Conservation (phyloP, 345 rosid species). For the Gossypium australe region DNA sequence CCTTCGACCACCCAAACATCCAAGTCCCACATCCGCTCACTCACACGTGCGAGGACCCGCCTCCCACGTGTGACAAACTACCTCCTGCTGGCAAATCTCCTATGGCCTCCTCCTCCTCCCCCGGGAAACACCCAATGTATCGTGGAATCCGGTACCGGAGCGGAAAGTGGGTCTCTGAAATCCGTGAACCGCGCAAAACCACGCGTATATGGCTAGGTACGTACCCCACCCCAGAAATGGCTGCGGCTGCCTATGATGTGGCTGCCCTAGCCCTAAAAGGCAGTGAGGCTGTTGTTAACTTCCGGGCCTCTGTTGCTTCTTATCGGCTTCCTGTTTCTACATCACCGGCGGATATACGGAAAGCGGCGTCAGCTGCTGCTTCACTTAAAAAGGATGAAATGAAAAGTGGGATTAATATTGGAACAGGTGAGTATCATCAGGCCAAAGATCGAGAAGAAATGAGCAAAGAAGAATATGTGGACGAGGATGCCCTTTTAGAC, state of each 20-base stretch:
- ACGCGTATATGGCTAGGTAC: slow-evolving; percentile 95
- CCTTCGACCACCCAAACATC: slow-evolving; percentile 18
- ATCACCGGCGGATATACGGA: slow-evolving; percentile 55
- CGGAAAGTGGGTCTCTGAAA: slow-evolving; percentile 89
- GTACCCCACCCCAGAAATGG: slow-evolving; percentile 75
- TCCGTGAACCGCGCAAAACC: slow-evolving; percentile 84
- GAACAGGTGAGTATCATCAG: slow-evolving; percentile 9
- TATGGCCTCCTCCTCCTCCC: slow-evolving; percentile 20
- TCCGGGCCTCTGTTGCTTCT: slow-evolving; percentile 41
- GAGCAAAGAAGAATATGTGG: slow-evolving; percentile 40
- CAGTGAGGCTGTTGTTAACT: slow-evolving; percentile 55
- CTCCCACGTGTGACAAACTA: slow-evolving; percentile 10
- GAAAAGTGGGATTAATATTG: slow-evolving; percentile 1
- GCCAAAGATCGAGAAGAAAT: background rate
- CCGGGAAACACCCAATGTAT: slow-evolving; percentile 43
- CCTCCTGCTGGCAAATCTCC: slow-evolving; percentile 5
- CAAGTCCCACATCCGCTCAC: slow-evolving; percentile 14
- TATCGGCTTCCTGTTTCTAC: slow-evolving; percentile 62
- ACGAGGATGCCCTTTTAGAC: slow-evolving; percentile 71
- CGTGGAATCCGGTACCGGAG: slow-evolving; percentile 75
- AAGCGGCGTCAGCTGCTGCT: slow-evolving; percentile 64
- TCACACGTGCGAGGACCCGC: slow-evolving; percentile 20
- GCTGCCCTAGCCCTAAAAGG: slow-evolving; percentile 84
- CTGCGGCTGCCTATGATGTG: slow-evolving; percentile 83
- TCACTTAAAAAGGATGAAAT: slow-evolving; percentile 26